Conservation (phyloP, 1,139 yeast species). For the Yamadazyma epiphylla region DNA sequence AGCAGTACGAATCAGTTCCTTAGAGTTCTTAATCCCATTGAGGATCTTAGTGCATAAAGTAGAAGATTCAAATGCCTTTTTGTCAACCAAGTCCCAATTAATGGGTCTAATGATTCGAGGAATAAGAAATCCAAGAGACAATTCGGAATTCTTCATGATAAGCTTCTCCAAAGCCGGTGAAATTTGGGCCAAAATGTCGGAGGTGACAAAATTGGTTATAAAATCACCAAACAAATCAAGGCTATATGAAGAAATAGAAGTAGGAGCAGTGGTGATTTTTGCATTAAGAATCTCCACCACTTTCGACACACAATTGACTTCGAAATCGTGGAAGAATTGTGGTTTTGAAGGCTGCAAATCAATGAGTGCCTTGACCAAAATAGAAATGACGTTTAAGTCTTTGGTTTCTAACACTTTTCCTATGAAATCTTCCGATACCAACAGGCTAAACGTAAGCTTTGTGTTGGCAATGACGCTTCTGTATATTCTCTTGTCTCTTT, state of each 20-base stretch:
- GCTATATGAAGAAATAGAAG: slow-evolving; percentile 4
- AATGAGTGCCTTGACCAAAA: slow-evolving; percentile 32
- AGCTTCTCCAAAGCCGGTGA: slow-evolving; percentile 73
- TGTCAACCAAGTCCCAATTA: background rate
- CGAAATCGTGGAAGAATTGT: slow-evolving; percentile 23
- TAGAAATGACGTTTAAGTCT: slow-evolving; percentile 27
- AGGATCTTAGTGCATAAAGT: slow-evolving; percentile 47
- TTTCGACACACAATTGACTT: background rate
- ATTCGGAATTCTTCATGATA: slow-evolving; percentile 77
- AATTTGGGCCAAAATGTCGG: slow-evolving; percentile 41
- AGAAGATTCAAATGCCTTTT: background rate
- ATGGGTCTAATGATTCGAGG: slow-evolving; percentile 46
- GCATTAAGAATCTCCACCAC: background rate
- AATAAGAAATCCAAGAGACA: slow-evolving; percentile 50
- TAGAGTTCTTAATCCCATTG: slow-evolving; percentile 67
- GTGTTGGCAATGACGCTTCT: slow-evolving; percentile 39
- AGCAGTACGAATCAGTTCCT: slow-evolving; percentile 56
- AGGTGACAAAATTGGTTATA: slow-evolving; percentile 37
- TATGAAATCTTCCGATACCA: slow-evolving; percentile 14
- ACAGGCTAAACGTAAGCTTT: slow-evolving; percentile 21
- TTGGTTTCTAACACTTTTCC: slow-evolving; percentile 8
- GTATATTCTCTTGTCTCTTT: slow-evolving; percentile 41
- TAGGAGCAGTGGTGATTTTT: background rate
- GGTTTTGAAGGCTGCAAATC: slow-evolving; percentile 43
- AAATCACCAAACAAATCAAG: slow-evolving; percentile 18